Conservation (phyloP, 2,329 filamentous ascomycete genomes). For the Aspergillus sp. region DNA sequence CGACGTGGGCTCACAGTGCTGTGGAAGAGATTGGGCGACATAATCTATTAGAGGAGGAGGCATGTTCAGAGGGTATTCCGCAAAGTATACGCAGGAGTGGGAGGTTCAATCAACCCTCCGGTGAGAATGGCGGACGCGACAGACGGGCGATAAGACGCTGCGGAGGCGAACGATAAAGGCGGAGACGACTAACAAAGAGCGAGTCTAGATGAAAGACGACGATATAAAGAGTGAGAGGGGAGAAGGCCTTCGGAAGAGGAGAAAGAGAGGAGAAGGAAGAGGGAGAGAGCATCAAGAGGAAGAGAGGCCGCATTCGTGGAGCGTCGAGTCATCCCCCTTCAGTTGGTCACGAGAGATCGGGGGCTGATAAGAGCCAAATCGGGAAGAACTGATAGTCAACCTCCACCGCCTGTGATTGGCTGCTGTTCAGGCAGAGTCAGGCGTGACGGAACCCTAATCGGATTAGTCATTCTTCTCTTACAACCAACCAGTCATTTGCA, state of each 20-base stretch:
- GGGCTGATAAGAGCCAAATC: conserved; percentile 2
- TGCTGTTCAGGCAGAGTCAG: neutral
- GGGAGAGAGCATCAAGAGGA: neutral
- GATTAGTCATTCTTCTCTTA: neutral
- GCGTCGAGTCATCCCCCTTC: conserved; percentile 16
- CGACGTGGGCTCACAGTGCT: conserved; percentile 60
- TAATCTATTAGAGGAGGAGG: conserved; percentile 29
- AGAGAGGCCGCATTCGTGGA: neutral
- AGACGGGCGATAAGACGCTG: neutral
- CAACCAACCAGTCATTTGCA: neutral
- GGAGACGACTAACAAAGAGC: neutral
- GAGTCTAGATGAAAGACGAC: neutral
- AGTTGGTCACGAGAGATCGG: conserved; percentile 11
- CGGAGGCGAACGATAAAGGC: conserved; percentile 1
- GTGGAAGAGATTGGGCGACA: conserved; percentile 45
- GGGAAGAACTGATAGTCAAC: neutral
- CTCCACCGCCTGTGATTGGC: neutral
- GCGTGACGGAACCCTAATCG: neutral
- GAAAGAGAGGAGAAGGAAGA: neutral
- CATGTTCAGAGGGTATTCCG: conserved; percentile 21
- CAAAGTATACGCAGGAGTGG: neutral
- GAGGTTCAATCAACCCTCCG: neutral
- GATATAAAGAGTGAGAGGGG: neutral
- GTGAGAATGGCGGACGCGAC: neutral
- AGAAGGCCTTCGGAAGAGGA: neutral